These are phyloP conservation scores for Acer yangbiense DNA, from an alignment of 345 rosid species.

Conservation along the genomic window DNA sequence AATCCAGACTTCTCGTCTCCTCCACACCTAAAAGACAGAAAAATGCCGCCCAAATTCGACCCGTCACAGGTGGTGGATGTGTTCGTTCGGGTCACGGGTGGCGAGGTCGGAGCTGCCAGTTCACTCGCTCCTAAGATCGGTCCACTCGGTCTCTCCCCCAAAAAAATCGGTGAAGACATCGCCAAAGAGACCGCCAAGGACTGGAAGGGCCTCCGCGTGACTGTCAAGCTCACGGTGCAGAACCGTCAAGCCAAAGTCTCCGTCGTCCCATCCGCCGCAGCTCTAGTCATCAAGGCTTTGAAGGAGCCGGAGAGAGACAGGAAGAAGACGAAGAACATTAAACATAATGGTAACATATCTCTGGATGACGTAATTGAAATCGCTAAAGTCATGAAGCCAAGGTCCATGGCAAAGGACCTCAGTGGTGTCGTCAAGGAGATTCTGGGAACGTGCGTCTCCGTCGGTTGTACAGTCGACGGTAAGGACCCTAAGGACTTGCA, in stretches of 20 bases:
- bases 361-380: conserved; percentile 66
- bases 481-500: conserved; percentile 61
- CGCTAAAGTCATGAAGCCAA: conserved; percentile 49
- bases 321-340: conserved; percentile 55
- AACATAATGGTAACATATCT: conserved; percentile 52
- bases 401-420: conserved; percentile 63
- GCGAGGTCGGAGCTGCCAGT: conserved; percentile 68
- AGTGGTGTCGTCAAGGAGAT: conserved; percentile 62
- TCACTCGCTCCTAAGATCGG: conserved; percentile 67
- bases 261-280: conserved; percentile 69
- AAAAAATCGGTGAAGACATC: conserved; percentile 69
- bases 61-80: conserved; percentile 67
- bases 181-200: conserved; percentile 75
- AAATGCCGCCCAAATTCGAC: conserved; percentile 73
- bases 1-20: conserved; percentile 7
- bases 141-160: conserved; percentile 65
- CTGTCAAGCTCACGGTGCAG: conserved; percentile 70
- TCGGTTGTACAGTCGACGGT: conserved; percentile 64
- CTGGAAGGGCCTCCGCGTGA: conserved; percentile 72
- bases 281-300: conserved; percentile 58
- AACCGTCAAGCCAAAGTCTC: conserved; percentile 68
- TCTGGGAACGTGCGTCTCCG: conserved; percentile 64
- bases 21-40: conserved; percentile 12
- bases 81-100: conserved; percentile 70
- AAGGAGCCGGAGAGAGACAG: conserved; percentile 67